A percentile compares a stretch with the other conserved stretches of the same genome.
phyloP scores from a whole-genome alignment of 192 early-diverging fungal genomes.

The Coemansia sp. region DNA sequence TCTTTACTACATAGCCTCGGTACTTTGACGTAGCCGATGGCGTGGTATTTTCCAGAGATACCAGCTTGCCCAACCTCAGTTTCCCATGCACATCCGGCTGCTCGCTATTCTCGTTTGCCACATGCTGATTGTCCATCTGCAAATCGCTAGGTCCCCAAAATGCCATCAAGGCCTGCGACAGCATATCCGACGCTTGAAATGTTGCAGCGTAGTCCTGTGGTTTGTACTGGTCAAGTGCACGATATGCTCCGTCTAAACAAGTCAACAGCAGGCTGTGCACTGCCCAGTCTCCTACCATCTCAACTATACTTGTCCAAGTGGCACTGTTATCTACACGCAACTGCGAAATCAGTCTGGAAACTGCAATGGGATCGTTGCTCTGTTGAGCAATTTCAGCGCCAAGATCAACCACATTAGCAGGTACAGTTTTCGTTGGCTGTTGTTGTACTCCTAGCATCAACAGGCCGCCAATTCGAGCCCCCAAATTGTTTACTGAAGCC shows the following conservation, averaged over 20 bases:
- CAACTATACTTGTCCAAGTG: constrained; percentile 23
- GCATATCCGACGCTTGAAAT: too few relatives aligned
- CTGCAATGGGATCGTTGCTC: too few relatives aligned
- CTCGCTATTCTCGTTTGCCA: too few relatives aligned
- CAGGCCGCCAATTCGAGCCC: constrained; percentile 44
- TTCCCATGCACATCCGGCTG: not conserved
- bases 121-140: too few relatives aligned
- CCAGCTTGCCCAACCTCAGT: constrained; percentile 20
- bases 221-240: too few relatives aligned
- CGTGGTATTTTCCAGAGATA: constrained; percentile 22
- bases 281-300: constrained; percentile 41
- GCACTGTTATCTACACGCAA: constrained; percentile 9
- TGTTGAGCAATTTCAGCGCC: too few relatives aligned
- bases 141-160: too few relatives aligned
- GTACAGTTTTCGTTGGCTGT: not conserved
- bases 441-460: constrained; percentile 15
- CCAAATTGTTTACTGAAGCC: constrained; percentile 15
- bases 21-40: constrained; percentile 29
- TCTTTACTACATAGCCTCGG: constrained; percentile 48
- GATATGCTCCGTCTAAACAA: constrained; percentile 4
- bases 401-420: too few relatives aligned
- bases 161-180: too few relatives aligned
- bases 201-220: too few relatives aligned
- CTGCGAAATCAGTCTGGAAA: not conserved
- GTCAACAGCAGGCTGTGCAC: constrained; percentile 19